Evolutionary conservation across 306 rosid genomes (phyloP), one percentile per base, ranked within the genome.

Genomic region (Medicago truncatula): DNA sequence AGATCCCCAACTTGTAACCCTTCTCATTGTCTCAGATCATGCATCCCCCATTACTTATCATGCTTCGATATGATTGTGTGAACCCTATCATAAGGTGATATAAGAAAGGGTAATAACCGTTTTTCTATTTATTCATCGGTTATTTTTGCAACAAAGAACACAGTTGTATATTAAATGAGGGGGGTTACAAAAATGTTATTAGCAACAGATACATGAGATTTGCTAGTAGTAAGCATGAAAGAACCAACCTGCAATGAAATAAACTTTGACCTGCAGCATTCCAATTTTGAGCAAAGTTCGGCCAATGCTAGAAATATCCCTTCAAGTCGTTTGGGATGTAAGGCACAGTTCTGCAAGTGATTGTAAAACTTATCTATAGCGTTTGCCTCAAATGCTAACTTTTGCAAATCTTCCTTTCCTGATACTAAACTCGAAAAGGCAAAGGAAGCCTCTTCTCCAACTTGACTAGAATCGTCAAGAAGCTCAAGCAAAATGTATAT

Each of bases 201-300:
- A 36, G 41, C 69, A 70, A 44, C 76, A 78, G 61, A 70, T 43
- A 68, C 57, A 61, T 12, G 60, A 69, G 57, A 63, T 53, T 44
- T 70, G 5, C 59, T 44, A 44, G 53, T 21, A 70, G 21, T 70
- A 38, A 38, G 60, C 70, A 77, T 23, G 54, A 82, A 65, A 90
- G 90, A 83, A 86, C 93, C 67, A 49, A 89, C 99, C 99, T 95
- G 85, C 80, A 90, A 80, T 1, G 90, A 86, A 47, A 95, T 83
- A 85, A 95, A 90, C 81, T 86, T 87, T 25, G 86, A 88, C 84
- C 99, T 85, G 86, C 99, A 92, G 87, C 92, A 77, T 88, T 95
- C 99, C 91, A 92, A 84, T 73, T 88, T 89, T 83, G 97, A 92
- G 93, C 99, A 95, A 53, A 95, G 84, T 77, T 89, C 89, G 59